These are phyloP conservation scores for Colletotrichum caudatum DNA, from an alignment of 2,329 filamentous ascomycete genomes.

Conservation along the genomic window DNA sequence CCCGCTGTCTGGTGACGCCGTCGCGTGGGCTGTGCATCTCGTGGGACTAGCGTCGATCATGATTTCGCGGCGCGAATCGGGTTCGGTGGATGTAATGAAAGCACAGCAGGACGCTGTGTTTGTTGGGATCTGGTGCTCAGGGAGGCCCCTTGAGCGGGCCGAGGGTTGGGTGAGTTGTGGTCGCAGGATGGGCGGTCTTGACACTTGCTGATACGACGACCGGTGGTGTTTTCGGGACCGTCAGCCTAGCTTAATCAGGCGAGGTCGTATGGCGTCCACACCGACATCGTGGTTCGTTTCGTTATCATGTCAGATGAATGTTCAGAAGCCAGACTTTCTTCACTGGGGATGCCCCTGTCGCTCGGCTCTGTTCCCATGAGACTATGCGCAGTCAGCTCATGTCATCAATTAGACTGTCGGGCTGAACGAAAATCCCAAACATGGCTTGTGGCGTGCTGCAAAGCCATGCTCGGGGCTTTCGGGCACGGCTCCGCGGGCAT, in stretches of 20 bases:
- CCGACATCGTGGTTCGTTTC: not conserved
- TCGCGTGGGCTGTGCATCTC: conserved; percentile 2
- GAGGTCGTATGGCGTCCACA: conserved; percentile 11
- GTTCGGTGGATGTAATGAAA: not conserved
- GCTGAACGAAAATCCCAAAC: not conserved
- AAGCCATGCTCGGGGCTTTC: not conserved
- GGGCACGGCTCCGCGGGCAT: not conserved
- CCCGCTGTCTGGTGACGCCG: not conserved
- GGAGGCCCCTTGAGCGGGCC: not conserved
- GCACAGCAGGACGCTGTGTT: not conserved
- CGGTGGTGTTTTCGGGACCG: not conserved
- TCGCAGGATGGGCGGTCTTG: not conserved
- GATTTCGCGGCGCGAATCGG: conserved; percentile 11
- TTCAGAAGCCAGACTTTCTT: not conserved
- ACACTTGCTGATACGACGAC: not conserved
- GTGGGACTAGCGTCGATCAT: not conserved
- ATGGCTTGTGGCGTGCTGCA: not conserved
- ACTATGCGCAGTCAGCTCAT: not conserved
- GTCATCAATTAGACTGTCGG: not conserved
- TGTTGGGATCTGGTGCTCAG: not conserved
- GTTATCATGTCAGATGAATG: conserved; percentile 5
- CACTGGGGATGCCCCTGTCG: not conserved
- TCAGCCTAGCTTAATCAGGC: not conserved
- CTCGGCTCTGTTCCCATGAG: not conserved
- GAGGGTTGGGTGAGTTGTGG: conserved; percentile 13